Evolutionary conservation across 352 stramenopile species (phyloP).

Genomic region (Globisporangium megalacanthum): DNA sequence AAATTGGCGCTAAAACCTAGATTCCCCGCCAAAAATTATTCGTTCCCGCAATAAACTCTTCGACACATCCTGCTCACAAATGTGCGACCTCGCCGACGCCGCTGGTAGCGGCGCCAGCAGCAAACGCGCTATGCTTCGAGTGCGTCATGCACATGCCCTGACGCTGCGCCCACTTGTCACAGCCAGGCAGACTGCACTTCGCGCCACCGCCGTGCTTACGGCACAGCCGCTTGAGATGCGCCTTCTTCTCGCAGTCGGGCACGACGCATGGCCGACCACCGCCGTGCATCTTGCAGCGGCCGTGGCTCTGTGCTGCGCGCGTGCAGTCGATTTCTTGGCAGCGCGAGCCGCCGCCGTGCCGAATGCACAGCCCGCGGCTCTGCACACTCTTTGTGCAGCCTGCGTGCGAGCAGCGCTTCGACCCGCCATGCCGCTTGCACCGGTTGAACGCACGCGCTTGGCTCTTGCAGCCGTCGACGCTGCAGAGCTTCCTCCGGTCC

Average conservation of each 20-base stretch:
- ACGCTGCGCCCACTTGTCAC: slow-evolving; percentile 82
- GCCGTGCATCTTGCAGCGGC: slow-evolving; percentile 59
- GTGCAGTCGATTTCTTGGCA: slow-evolving; percentile 61
- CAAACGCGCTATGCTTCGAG: slow-evolving; percentile 38
- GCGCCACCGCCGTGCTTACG: slow-evolving; percentile 77
- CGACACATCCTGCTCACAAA: background rate
- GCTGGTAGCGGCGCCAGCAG: background rate
- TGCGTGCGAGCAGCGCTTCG: slow-evolving; percentile 69
- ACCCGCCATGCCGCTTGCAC: slow-evolving; percentile 80
- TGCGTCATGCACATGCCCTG: slow-evolving; percentile 85
- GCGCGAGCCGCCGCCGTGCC: slow-evolving; percentile 69
- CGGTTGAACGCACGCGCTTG: slow-evolving; percentile 80
- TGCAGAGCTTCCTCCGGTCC: slow-evolving; percentile 72
- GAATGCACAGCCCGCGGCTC: slow-evolving; percentile 53
- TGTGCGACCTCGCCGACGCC: background rate
- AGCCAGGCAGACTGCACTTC: slow-evolving; percentile 61
- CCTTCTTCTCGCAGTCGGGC: slow-evolving; percentile 74
- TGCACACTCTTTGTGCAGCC: slow-evolving; percentile 82
- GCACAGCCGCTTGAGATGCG: slow-evolving; percentile 75
- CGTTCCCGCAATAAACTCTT: too few relatives aligned
- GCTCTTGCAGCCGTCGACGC: slow-evolving; percentile 66
- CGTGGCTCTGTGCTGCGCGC: slow-evolving; percentile 65
- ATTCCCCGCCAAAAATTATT: too few relatives aligned
- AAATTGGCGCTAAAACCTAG: too few relatives aligned
- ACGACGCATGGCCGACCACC: slow-evolving; percentile 52